Conservation (phyloP, 805 yeast species). For the Ogataea paradorogensis region DNA sequence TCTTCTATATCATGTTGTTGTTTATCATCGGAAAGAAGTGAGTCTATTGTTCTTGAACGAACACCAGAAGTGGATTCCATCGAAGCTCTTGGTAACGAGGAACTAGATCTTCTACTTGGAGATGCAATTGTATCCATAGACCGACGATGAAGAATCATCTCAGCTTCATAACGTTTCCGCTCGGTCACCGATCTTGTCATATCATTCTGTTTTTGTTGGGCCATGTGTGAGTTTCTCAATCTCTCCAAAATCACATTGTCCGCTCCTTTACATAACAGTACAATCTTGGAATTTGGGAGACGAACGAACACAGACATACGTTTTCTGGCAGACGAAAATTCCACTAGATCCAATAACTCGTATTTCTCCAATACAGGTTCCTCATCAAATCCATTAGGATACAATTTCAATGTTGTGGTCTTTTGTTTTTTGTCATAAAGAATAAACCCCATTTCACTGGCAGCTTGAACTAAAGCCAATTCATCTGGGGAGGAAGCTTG, state of each 20-base stretch:
- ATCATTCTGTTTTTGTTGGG: conserved; percentile 61
- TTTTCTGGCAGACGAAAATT: conserved; percentile 83
- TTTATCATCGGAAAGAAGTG: conserved; percentile 34
- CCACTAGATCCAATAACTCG: conserved; percentile 75
- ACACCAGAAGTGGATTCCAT: conserved; percentile 21
- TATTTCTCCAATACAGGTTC: conserved; percentile 66
- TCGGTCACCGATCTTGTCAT: conserved; percentile 53
- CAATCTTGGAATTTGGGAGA: conserved; percentile 72
- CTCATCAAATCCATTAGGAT: conserved; percentile 74
- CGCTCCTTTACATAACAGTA: conserved; percentile 91
- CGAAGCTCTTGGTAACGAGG: conserved; percentile 24
- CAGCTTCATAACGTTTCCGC: conserved; percentile 78
- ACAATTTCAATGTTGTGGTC: conserved; percentile 64
- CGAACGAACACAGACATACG: conserved; percentile 87
- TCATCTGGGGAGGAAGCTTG: conserved; percentile 98
- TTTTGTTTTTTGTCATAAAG: conserved; percentile 66
- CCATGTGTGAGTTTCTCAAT: conserved; percentile 55
- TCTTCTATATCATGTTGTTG: conserved; percentile 52
- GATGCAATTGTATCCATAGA: conserved; percentile 37
- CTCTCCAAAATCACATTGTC: conserved; percentile 84
- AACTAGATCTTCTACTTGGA: conserved; percentile 28
- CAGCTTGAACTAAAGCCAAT: conserved; percentile 88
- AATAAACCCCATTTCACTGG: conserved; percentile 91
- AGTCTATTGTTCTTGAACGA: conserved; percentile 19
- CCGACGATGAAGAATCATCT: conserved; percentile 55